Conservation (phyloP, 1,139 yeast genomes). For the Kluyveromyces sp. region DNA sequence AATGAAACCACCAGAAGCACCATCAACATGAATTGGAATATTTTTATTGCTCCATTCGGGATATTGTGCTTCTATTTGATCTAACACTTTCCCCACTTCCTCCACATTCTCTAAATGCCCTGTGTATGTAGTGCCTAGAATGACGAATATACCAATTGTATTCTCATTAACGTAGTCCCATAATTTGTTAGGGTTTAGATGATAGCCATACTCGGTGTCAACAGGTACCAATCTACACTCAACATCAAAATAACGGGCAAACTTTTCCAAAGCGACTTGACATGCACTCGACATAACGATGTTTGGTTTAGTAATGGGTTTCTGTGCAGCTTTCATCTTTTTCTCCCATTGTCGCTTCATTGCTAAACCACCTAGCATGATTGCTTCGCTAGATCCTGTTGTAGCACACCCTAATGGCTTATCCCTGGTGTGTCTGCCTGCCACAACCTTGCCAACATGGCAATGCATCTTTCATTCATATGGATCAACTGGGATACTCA, state of each 20-base stretch:
- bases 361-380: constrained; percentile 88
- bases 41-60: constrained; percentile 47
- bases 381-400: constrained; percentile 90
- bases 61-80: constrained; percentile 46
- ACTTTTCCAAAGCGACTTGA: constrained; percentile 90
- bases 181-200: constrained; percentile 54
- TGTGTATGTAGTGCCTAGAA: constrained; percentile 86
- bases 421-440: constrained; percentile 40
- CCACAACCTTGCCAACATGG: constrained; percentile 77
- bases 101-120: constrained; percentile 83
- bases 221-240: constrained; percentile 74
- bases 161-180: constrained; percentile 72
- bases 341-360: constrained; percentile 86
- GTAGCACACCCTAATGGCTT: constrained; percentile 79
- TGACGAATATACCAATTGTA: constrained; percentile 86
- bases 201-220: constrained; percentile 49
- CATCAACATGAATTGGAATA: constrained; percentile 82
- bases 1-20: constrained; percentile 84
- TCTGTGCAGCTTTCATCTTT: constrained; percentile 51
- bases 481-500: constrained; percentile 80
- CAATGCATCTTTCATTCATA: constrained; percentile 71
- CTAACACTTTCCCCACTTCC: constrained; percentile 51
- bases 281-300: constrained; percentile 93
- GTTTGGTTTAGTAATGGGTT: constrained; percentile 61
- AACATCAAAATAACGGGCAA: constrained; percentile 89